phyloP scores from a whole-genome alignment of 1,284 basidiomycete genomes.

The Erythrobasidium hasegawianum region DNA sequence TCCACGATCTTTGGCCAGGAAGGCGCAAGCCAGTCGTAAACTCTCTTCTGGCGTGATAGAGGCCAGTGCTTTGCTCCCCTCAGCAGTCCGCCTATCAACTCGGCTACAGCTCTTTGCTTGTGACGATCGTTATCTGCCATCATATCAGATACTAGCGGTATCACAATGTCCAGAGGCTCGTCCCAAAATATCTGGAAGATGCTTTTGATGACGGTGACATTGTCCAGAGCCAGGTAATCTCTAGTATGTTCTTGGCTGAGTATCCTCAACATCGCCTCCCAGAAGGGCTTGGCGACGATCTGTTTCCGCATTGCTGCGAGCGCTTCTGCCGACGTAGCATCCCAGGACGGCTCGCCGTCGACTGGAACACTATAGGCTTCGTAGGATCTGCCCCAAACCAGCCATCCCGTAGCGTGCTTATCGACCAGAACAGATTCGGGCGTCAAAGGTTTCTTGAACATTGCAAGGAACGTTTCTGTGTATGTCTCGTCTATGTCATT shows the following conservation, averaged over 20 bases:
- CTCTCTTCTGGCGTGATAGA: conserved; percentile 55
- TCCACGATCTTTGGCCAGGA: conserved; percentile 67
- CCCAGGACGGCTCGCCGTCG: conserved; percentile 62
- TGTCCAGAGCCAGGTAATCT: conserved; percentile 41
- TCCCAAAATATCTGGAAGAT: conserved; percentile 53
- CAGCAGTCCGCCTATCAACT: conserved; percentile 64
- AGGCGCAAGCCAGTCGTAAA: conserved; percentile 79
- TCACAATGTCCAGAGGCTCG: conserved; percentile 56
- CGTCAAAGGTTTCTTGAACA: conserved; percentile 50
- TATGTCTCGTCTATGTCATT: conserved; percentile 51
- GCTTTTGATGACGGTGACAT: conserved; percentile 54
- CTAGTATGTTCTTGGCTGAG: conserved; percentile 42
- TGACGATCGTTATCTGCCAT: conserved; percentile 73
- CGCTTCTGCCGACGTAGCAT: conserved; percentile 54
- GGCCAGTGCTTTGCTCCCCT: conserved; percentile 90
- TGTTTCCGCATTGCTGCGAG: conserved; percentile 54
- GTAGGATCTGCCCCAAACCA: conserved; percentile 71
- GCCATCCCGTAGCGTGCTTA: conserved; percentile 77
- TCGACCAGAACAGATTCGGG: conserved; percentile 60
- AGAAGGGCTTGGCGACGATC: conserved; percentile 51
- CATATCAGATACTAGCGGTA: conserved; percentile 56
- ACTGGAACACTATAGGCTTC: conserved; percentile 62
- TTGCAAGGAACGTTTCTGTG: conserved; percentile 57
- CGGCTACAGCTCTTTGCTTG: conserved; percentile 85
- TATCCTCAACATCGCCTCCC: conserved; percentile 52